A percentile compares a stretch with the other conserved stretches of the same genome.
Conservation (phyloP, 225 moss, liverwort and hornwort genomes). For the Rhytidiadelphus loreus region DNA sequence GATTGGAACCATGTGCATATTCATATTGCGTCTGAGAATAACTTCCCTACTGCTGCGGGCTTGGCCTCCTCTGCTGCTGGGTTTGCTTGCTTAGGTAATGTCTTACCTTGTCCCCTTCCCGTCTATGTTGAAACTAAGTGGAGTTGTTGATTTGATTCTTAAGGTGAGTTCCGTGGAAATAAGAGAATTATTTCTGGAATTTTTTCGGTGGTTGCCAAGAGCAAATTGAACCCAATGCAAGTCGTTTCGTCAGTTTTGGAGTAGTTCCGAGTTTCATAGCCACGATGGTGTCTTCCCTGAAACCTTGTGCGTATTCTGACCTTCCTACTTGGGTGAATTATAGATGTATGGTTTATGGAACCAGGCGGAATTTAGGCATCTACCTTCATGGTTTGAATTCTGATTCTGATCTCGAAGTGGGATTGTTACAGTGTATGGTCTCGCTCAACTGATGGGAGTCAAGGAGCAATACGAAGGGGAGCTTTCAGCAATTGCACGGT, state of each 20-base stretch:
- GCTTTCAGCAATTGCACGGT: slow-evolving; percentile 88
- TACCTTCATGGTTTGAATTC: neutral
- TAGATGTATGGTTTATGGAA: too few species aligned
- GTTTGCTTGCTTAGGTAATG: slow-evolving; percentile 86
- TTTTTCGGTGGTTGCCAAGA: neutral
- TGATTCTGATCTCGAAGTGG: neutral
- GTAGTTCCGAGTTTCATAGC: neutral
- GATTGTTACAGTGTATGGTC: slow-evolving; percentile 57
- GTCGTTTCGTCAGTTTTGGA: neutral
- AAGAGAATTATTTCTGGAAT: neutral
- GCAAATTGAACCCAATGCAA: neutral
- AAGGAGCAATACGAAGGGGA: slow-evolving; percentile 91
- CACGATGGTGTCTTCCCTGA: neutral
- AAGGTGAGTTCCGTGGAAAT: neutral
- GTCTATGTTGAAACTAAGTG: neutral
- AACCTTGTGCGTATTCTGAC: neutral
- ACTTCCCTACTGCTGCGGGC: slow-evolving; percentile 97
- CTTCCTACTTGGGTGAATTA: neutral
- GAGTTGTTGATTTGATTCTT: neutral
- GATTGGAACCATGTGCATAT: slow-evolving; percentile 62
- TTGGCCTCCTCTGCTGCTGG: slow-evolving; percentile 97
- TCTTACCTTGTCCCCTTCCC: neutral
- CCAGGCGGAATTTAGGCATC: neutral
- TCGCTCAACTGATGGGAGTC: slow-evolving; percentile 89
- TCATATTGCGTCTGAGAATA: slow-evolving; percentile 93